Percentiles rank a stretch among this genome's conserved stretches.
Conservation (phyloP, 1,139 yeast genomes). For the Diutina scorzettiae region DNA sequence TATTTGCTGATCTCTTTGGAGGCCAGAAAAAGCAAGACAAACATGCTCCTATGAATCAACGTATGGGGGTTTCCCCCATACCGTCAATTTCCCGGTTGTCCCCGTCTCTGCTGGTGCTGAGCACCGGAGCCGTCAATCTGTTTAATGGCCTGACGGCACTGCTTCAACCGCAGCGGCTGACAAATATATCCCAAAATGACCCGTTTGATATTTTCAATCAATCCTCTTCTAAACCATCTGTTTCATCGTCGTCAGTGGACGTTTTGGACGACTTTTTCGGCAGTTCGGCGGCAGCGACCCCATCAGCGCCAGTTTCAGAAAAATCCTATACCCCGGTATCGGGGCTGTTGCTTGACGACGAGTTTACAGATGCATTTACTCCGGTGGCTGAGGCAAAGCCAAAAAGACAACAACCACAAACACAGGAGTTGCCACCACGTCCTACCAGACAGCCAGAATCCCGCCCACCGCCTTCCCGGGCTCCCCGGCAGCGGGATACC, state of each 20-base stretch:
- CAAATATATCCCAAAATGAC: neutral
- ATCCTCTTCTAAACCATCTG: conserved; percentile 13
- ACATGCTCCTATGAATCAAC: neutral
- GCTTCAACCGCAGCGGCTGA: neutral
- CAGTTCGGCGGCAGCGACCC: neutral
- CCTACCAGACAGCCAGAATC: neutral
- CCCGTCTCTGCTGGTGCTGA: conserved; percentile 4
- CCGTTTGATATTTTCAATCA: neutral
- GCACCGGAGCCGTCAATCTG: neutral
- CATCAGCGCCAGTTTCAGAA: conserved; percentile 1
- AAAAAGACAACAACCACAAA: no score
- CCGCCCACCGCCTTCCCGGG: conserved; percentile 7
- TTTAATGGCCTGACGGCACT: neutral
- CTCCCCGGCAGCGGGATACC: neutral
- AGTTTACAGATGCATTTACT: conserved; percentile 28
- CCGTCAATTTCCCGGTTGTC: conserved; percentile 6
- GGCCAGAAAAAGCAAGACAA: conserved; percentile 7
- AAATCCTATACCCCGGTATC: conserved; percentile 8
- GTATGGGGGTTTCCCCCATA: conserved; percentile 6
- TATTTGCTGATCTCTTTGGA: conserved; percentile 33
- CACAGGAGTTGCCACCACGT: neutral
- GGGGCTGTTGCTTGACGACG: conserved; percentile 25
- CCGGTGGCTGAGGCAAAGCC: neutral
- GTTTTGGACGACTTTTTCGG: conserved; percentile 2
- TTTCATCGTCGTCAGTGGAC: conserved; percentile 8